Conservation (phyloP, 2,329 filamentous ascomycete species). For the Diaporthe helianthi region DNA sequence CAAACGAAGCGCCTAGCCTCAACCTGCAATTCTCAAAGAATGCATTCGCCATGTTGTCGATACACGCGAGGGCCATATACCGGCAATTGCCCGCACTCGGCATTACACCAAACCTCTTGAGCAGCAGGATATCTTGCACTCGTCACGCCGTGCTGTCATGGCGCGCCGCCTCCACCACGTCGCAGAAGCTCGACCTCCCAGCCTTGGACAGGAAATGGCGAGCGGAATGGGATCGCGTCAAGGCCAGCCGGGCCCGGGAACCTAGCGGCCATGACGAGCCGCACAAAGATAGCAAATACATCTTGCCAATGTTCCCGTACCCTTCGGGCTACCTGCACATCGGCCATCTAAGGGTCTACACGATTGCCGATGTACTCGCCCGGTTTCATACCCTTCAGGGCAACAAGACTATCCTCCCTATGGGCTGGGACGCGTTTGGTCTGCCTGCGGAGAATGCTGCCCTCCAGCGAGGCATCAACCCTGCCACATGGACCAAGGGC, state of each 20-base stretch:
- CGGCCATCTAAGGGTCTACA: slow-evolving; percentile 87
- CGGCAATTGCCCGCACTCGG: slow-evolving; percentile 38
- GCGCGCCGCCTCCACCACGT: slow-evolving; percentile 32
- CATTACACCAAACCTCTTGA: slow-evolving; percentile 26
- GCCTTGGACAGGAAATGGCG: slow-evolving; percentile 62
- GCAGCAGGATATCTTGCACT: slow-evolving; percentile 15
- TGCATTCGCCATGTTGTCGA: slow-evolving; percentile 41
- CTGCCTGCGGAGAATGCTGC: slow-evolving; percentile 91
- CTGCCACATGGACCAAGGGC: slow-evolving; percentile 77
- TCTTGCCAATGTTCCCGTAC: slow-evolving; percentile 93
- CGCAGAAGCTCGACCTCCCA: slow-evolving; percentile 51
- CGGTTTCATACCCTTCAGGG: slow-evolving; percentile 79
- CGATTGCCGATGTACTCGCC: slow-evolving; percentile 85
- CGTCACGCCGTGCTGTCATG: slow-evolving; percentile 13
- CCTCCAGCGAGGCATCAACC: slow-evolving; percentile 80
- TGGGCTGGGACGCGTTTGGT: slow-evolving; percentile 94
- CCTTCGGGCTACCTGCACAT: slow-evolving; percentile 87
- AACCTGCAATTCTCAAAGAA: slow-evolving; percentile 33
- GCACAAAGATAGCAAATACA: slow-evolving; percentile 61
- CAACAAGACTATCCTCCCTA: slow-evolving; percentile 80
- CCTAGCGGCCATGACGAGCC: slow-evolving; percentile 33
- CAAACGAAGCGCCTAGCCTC: slow-evolving; percentile 29
- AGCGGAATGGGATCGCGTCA: slow-evolving; percentile 48
- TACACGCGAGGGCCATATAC: slow-evolving; percentile 41
- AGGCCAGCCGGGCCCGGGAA: slow-evolving; percentile 30